These are phyloP conservation scores for Globisporangium nodosum DNA, from an alignment of 352 stramenopile species.

Conservation along the genomic window DNA sequence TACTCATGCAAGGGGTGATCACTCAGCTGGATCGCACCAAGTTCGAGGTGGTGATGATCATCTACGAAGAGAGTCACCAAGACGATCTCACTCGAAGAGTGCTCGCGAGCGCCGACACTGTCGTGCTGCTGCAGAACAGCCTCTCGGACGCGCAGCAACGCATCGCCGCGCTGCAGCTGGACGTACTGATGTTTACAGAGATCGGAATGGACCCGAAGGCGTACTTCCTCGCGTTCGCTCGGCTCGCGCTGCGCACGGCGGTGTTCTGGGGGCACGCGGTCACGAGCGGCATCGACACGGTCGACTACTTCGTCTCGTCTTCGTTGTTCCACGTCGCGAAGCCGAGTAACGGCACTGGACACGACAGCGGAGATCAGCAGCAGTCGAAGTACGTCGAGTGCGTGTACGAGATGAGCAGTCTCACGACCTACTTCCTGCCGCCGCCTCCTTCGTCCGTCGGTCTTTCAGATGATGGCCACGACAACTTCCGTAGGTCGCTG, in stretches of 20 bases:
- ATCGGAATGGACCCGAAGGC: constrained; percentile 44
- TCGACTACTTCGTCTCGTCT: constrained; percentile 67
- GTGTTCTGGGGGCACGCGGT: constrained; percentile 62
- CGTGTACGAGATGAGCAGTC: constrained; percentile 46
- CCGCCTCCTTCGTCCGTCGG: constrained; percentile 8
- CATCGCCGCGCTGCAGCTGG: constrained; percentile 33
- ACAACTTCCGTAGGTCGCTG: constrained; percentile 9
- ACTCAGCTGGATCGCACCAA: constrained; percentile 8
- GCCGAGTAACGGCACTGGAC: neutral
- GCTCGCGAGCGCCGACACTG: neutral
- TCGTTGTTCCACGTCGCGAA: constrained; percentile 25
- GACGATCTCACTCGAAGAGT: constrained; percentile 19
- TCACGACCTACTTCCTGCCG: constrained; percentile 40
- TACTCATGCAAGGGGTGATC: constrained; percentile 46
- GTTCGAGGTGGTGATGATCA: constrained; percentile 28
- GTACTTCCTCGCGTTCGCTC: constrained; percentile 57
- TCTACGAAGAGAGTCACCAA: constrained; percentile 8
- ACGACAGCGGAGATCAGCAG: neutral
- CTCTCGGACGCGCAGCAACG: constrained; percentile 19
- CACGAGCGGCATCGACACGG: constrained; percentile 39
- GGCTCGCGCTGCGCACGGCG: constrained; percentile 33
- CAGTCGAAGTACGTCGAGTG: constrained; percentile 39
- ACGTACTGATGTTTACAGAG: constrained; percentile 64
- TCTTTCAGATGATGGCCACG: neutral
- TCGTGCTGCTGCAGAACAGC: constrained; percentile 14